phyloP scores from a whole-genome alignment of 2,329 filamentous ascomycete species.

The Aspergillus fructus region DNA sequence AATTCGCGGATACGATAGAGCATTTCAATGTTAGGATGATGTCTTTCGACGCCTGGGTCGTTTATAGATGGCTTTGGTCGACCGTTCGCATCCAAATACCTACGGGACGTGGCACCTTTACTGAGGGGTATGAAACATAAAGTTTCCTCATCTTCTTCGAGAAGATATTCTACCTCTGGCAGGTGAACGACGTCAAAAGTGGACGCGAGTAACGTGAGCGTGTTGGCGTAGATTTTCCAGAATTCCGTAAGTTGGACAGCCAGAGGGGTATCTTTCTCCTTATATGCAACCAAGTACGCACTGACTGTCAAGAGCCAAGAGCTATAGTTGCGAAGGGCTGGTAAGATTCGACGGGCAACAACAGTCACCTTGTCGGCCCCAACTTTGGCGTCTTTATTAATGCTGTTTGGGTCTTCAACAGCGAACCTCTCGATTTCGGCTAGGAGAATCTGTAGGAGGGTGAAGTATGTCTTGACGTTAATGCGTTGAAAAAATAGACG shows the following conservation, averaged over 20 bases:
- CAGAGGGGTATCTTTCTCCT: constrained; percentile 53
- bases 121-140: constrained; percentile 64
- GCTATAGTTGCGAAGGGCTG: constrained; percentile 66
- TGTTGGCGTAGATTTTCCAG: constrained; percentile 66
- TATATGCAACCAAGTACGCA: constrained; percentile 54
- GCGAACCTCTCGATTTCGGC: constrained; percentile 65
- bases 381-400: constrained; percentile 38
- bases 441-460: constrained; percentile 68
- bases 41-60: constrained; percentile 51
- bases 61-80: constrained; percentile 53
- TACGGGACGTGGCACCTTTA: constrained; percentile 48
- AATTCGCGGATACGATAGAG: constrained; percentile 65
- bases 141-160: constrained; percentile 68
- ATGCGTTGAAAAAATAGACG: constrained; percentile 67
- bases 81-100: constrained; percentile 51
- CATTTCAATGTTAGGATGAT: constrained; percentile 63
- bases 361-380: constrained; percentile 54
- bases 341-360: constrained; percentile 61
- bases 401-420: constrained; percentile 43
- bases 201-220: constrained; percentile 58
- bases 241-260: constrained; percentile 59
- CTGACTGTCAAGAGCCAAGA: constrained; percentile 63
- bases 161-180: constrained; percentile 59
- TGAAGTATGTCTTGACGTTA: constrained; percentile 74
- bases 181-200: constrained; percentile 60